Base-by-base conservation (phyloP, 2,329 filamentous ascomycete species). In the Fusarium ramigenum region DNA sequence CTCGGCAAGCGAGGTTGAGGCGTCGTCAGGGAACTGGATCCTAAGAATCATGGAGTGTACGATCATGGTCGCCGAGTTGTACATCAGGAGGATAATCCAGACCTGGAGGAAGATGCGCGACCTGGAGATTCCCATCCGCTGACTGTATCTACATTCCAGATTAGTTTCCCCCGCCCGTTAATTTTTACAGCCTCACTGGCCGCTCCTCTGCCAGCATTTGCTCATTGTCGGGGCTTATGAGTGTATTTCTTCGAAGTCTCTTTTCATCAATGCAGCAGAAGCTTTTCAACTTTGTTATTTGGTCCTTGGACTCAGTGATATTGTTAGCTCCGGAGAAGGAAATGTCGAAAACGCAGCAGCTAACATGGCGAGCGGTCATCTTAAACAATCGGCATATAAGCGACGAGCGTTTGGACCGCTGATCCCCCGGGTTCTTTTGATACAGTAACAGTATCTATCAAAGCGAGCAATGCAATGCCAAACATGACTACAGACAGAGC, bases 331-430 rank as follows among this genome's bases (percentile, higher is more conserved):
- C n/a, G 10, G 15, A 10, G 40, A 43, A 23, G n/a, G 15, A 23
- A 9, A 43, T 18, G 1, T 9, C 6, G 16, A 7, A 9, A 43
- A 18, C 9, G 23, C n/a, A 18, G 9, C 1, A 0, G n/a, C 2
- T 23, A 18, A 4, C n/a, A 43, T 18, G 4, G 8, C n/a, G 5
- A 12, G 15, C 15, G n/a, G 23, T 23, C 5, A 18, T 10, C 10
- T 16, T 23, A 4, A 3, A 5, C 6, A 23, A 23, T 18, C 15
- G 2, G 42, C 10, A 23, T 5, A n/a, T 2, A 23, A 7, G 5
- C 9, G 15, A 23, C 4, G 5, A 12, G 9, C 4, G 23, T 18
- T 23, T 43, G 0, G 11, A 8, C 2, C 15, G 9, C 10, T 23
- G 10, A 18, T 18, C 15, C 15, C 18, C 15, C 15, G 4, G 9